Evolutionary conservation across 2,329 filamentous ascomycete genomes (phyloP), one percentile per base, ranked within the genome.

Genomic region (Diaporthe sp.): DNA sequence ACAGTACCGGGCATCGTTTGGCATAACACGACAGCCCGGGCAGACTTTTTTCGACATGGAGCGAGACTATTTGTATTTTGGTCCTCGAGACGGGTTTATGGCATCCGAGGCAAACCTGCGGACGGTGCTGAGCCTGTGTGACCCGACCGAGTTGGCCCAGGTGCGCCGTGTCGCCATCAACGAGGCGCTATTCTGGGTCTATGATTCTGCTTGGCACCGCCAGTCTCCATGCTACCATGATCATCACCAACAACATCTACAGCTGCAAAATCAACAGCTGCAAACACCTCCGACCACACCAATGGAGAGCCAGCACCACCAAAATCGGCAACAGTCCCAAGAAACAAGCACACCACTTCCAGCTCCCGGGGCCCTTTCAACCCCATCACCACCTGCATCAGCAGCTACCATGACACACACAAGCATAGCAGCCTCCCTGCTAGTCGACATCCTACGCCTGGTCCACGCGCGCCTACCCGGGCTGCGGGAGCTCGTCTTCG

Each of bases 41-140:
- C 82, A 83, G 64, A 80, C 88, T 42, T 83, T 84, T 76, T 85
- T 89, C 77, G 84, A 86, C 75, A 81, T 83, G 0, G 69, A 77
- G 19, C 78, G 77, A 67, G 87, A 89, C 74, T 82, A 86, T n/a
- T 81, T 89, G 69, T 88, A 86, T 78, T 88, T 89, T 76, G 86
- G 86, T 47, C 82, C 84, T 15, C 82, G 84, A 42, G 78, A 84
- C 35, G 86, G 86, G 69, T 85, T 83, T 80, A 86, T 86, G 83
- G 85, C 84, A 28, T 82, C 86, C 68, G 83, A 85, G 73, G 82
- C 86, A 8, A 84, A 88, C 76, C 85, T 89, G 72, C 82, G 83
- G 68, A 86, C 85, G 19, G 84, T 84, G 77, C 82, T 88, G 80
- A 79, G 83, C 69, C 81, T 88, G 78, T 85, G 83, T 76, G 81